Conservation (phyloP, 2,329 filamentous ascomycete species). For the Cadophora malorum region DNA sequence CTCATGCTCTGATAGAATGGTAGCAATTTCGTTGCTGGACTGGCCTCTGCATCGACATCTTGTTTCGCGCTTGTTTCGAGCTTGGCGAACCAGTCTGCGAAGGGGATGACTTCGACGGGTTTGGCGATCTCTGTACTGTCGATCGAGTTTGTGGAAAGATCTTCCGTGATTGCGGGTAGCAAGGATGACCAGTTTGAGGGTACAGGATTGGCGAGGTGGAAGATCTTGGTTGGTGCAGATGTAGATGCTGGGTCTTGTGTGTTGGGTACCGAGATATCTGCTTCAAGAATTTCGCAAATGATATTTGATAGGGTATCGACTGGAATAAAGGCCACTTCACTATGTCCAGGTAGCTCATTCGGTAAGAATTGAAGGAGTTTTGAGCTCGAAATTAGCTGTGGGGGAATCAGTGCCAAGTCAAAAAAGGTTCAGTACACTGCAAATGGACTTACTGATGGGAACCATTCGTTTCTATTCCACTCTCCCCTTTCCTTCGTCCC, state of each 20-base stretch:
- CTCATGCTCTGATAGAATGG: conserved; percentile 4
- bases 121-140: not conserved
- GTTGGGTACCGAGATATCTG: not conserved
- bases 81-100: not conserved
- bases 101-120: not conserved
- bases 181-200: not conserved
- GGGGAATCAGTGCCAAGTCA: no score
- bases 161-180: not conserved
- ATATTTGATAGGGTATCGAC: conserved; percentile 18
- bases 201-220: conserved; percentile 12
- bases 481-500: not conserved
- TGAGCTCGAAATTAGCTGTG: not conserved
- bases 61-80: conserved; percentile 6
- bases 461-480: conserved; percentile 24
- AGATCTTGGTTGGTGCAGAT: not conserved
- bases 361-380: not conserved
- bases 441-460: conserved; percentile 12
- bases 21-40: conserved; percentile 13
- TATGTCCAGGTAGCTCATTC: not conserved
- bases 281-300: conserved; percentile 1
- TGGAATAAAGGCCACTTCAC: conserved; percentile 10
- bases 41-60: not conserved
- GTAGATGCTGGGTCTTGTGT: not conserved
- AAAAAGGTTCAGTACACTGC: not conserved
- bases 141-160: not conserved